Evolutionary conservation across 805 yeast genomes (phyloP), one percentile per base, ranked within the genome.

Genomic region (Saccharomycopsis selenospora): DNA sequence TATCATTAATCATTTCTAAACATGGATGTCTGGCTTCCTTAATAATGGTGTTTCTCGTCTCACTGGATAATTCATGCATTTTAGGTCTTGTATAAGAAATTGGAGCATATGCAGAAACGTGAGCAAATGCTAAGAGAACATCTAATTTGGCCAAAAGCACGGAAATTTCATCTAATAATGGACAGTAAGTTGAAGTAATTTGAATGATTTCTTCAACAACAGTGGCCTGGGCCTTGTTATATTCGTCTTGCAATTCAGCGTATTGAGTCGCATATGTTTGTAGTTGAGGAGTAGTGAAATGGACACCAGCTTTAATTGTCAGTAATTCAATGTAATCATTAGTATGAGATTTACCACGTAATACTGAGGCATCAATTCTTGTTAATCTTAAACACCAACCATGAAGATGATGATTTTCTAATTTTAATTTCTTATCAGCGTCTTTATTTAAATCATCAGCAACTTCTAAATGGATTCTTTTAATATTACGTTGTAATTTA

Each of bases 311-410:
- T 62, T 93, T 93, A 26, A 88, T 95, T 0, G 97, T 91, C 45
- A 89, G 85, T 40, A 91, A 69, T 63, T 93, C 97, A 45, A 74
- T 74, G 61, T 82, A 90, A 36, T 76, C 73, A 49, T 70, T 71
- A 24, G 60, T 61, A 40, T 63, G 60, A 0, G 68, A 63, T 43
- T 70, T 67, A 10, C 75, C 76, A 57, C 98, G 77, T 50, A 93
- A 70, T 18, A 85, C 82, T 8, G 83, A 72, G 2, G 96, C 90
- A 59, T 93, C 98, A 48, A 79, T 82, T 63, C 99, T 77, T 1
- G 99, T 93, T 20, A 93, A 76, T 57, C 98, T 73, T 73, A 91
- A 78, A 63, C 96, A 88, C 95, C 96, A 90, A 18, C 97, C 97
- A 63, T 87, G 95, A 24, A 76, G 78, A 53, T 76, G 85, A 61